Evolutionary conservation across 2,329 filamentous ascomycete genomes (phyloP).

Genomic region (Penicillium sp.): DNA sequence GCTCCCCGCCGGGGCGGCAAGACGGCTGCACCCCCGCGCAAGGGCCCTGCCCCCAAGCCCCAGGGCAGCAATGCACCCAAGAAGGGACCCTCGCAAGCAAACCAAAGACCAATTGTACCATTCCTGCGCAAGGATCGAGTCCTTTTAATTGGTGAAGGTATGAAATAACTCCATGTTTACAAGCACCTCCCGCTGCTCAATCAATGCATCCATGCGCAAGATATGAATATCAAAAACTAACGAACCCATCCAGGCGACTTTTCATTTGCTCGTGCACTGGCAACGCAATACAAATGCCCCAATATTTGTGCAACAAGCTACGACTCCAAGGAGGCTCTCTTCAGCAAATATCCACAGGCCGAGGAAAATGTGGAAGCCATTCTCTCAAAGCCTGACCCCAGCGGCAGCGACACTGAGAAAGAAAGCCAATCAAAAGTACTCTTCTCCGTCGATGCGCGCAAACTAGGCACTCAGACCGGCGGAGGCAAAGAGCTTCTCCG

Average conservation of each 20-base stretch:
- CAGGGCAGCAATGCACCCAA: conserved; percentile 14
- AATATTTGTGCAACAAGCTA: conserved; percentile 48
- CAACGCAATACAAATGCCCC: conserved; percentile 43
- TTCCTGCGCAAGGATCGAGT: conserved; percentile 46
- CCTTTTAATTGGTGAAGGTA: conserved; percentile 49
- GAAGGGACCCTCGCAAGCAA: conserved; percentile 21
- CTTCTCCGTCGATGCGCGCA: conserved; percentile 48
- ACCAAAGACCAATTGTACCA: conserved; percentile 39
- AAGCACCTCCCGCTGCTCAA: background rate
- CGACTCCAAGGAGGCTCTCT: conserved; percentile 52
- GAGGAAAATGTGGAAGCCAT: conserved; percentile 1
- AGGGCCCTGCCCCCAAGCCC: background rate
- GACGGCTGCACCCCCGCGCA: conserved; percentile 4
- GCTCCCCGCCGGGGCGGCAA: conserved; percentile 13
- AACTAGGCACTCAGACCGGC: conserved; percentile 39
- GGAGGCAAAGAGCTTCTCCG: conserved; percentile 49
- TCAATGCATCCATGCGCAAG: background rate
- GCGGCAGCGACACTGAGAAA: background rate
- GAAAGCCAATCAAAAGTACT: conserved; percentile 33
- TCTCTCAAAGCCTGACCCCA: background rate
- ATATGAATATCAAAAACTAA: background rate
- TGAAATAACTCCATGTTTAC: conserved; percentile 11
- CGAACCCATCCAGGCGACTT: conserved; percentile 36
- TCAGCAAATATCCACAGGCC: conserved; percentile 74
- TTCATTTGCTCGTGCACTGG: conserved; percentile 50